Evolutionary conservation across 1,284 basidiomycete genomes (phyloP).

Genomic region (Trichosporon ovoides): DNA sequence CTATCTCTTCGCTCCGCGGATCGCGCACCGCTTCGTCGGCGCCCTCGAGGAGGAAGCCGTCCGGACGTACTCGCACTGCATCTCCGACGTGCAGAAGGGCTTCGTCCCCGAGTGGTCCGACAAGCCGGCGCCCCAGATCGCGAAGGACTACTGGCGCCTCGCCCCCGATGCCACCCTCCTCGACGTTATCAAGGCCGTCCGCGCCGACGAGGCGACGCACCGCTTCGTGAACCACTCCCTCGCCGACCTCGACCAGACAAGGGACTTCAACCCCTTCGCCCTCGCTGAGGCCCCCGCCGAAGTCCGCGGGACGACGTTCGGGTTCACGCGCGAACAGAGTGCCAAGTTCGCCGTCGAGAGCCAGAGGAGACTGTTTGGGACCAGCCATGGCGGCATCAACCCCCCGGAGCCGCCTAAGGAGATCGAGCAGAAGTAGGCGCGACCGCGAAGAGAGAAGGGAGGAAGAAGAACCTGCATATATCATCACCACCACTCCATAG

Average conservation of each 20-base stretch:
- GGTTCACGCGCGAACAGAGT: constrained; percentile 69
- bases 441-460: no score
- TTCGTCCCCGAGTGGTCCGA: constrained; percentile 75
- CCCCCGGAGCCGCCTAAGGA: constrained; percentile 6
- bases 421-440: neutral
- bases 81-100: constrained; percentile 77
- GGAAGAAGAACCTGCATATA: no score
- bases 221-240: constrained; percentile 89
- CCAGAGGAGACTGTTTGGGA: constrained; percentile 39
- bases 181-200: constrained; percentile 83
- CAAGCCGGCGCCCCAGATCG: constrained; percentile 75
- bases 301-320: constrained; percentile 66
- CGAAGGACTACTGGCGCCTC: constrained; percentile 81
- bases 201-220: constrained; percentile 88
- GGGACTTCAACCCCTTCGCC: constrained; percentile 86
- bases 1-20: constrained; percentile 73
- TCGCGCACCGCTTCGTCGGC: constrained; percentile 92
- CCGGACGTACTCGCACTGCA: constrained; percentile 76
- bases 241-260: constrained; percentile 68
- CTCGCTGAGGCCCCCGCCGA: constrained; percentile 81
- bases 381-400: no score
- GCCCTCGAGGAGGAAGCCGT: constrained; percentile 94
- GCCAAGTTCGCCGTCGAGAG: constrained; percentile 51
- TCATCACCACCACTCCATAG: no score
- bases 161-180: constrained; percentile 65